These are phyloP conservation scores for Lodderomyces pseudojiufengensis DNA, from an alignment of 1,139 yeast species.

Conservation along the genomic window DNA sequence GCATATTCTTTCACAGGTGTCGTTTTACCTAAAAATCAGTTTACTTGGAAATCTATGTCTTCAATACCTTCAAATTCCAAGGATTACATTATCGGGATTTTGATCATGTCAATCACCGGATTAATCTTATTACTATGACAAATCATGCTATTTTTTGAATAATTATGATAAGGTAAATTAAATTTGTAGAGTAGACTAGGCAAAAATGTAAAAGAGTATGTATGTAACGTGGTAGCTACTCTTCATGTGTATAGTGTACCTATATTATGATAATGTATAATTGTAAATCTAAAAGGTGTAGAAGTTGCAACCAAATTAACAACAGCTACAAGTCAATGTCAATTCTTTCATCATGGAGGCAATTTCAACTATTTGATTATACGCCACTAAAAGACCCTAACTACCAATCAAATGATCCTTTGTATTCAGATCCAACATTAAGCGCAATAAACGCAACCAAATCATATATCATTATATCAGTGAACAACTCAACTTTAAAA, in stretches of 20 bases:
- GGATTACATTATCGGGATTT: constrained; percentile 2
- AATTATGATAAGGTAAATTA: background rate
- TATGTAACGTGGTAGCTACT: background rate
- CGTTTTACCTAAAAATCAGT: constrained; percentile 9
- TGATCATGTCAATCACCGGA: background rate
- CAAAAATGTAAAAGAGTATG: too few species aligned
- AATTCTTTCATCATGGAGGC: constrained; percentile 62
- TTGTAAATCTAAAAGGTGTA: too few species aligned
- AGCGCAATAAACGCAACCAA: constrained; percentile 57
- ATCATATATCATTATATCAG: constrained; percentile 56
- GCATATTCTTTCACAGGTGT: constrained; percentile 12
- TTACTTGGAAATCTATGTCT: constrained; percentile 9
- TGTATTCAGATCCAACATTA: constrained; percentile 77
- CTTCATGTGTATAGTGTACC: too few species aligned
- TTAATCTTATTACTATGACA: background rate
- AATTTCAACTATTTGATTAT: constrained; percentile 81
- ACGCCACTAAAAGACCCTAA: constrained; percentile 84
- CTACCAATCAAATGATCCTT: constrained; percentile 54
- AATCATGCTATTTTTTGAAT: background rate
- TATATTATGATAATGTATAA: too few species aligned
- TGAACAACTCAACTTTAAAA: constrained; percentile 52
- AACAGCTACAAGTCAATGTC: too few species aligned
- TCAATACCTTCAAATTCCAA: constrained; percentile 1
- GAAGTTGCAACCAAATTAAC: too few species aligned
- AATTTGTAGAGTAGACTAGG: too few species aligned